A percentile compares a stretch with the other conserved stretches of the same genome.
phyloP scores from a whole-genome alignment of 139 green algal genomes.

The Volvox reticuliferus region DNA sequence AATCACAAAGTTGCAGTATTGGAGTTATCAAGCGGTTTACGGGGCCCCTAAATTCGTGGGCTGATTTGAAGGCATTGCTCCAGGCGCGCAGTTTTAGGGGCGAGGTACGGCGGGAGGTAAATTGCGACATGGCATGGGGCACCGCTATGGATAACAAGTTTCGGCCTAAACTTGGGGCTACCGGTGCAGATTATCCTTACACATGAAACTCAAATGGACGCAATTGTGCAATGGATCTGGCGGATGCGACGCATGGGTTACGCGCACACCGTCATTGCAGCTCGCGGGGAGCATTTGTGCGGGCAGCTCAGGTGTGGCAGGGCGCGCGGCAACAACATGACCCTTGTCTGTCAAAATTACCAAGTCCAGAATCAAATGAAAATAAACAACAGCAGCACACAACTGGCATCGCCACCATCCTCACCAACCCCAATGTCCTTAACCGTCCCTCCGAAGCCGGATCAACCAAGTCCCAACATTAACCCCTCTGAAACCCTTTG shows the following conservation, averaged over 20 bases:
- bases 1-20: background rate
- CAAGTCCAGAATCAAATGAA: too few relatives aligned
- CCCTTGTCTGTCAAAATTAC: too few relatives aligned
- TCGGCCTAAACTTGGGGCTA: background rate
- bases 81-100: constrained; percentile 24
- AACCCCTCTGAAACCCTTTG: background rate
- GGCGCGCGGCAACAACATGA: background rate
- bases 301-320: constrained; percentile 5
- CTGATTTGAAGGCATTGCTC: background rate
- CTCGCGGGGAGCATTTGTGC: constrained; percentile 12
- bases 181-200: constrained; percentile 16
- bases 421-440: background rate
- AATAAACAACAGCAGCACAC: too few relatives aligned
- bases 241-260: constrained; percentile 29
- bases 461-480: too few relatives aligned
- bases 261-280: background rate
- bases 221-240: constrained; percentile 19
- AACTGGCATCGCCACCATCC: background rate
- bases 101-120: background rate
- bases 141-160: background rate
- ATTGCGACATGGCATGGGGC: background rate
- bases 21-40: background rate
- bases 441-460: background rate
- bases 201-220: background rate
- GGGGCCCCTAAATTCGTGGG: background rate